Evolutionary conservation across 139 green algal species (phyloP), one percentile per base, ranked within the genome.

Genomic region (Yamagishiella unicocca): DNA sequence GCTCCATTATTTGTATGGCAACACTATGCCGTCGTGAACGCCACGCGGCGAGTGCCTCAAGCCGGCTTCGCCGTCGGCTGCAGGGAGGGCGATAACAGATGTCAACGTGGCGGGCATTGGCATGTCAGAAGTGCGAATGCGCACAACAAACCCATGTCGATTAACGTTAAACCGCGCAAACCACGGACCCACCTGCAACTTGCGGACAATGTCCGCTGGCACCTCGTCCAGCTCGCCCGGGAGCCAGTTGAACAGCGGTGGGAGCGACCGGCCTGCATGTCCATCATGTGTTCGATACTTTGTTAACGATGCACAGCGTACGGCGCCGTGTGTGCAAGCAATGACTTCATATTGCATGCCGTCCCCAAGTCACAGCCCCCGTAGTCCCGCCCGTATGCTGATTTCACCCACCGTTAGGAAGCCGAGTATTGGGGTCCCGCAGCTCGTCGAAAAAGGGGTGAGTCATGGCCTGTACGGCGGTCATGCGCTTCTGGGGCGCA

Each of bases 381-480:
- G n/a, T n/a, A n/a, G n/a, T n/a, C n/a, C n/a, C n/a, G n/a, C n/a
- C n/a, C n/a, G n/a, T n/a, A n/a, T n/a, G n/a, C n/a, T 17, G 17
- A 58, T 17, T 38, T 19, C 58, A 80, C 74, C 25, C 68, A 94
- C 96, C 96, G 79, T 98, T 98, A 12, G 96, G 96, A 78, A 99
- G 93, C 73, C 85, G 85, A n/a, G 93, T 96, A 66, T 58, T 88
- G 2, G 95, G 95, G 35, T 98, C 94, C 40, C 97, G 91, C 79
- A 99, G 90, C 92, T 99, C 97, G 75, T 99, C 97, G 83, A 99
- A 99, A 92, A 98, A 99, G 19, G 96, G 91, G 92, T 99, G 97
- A 8, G 94, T 93, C 91, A 98, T 94, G 24, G 95, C 95, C 67
- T 96, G 83, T 7, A 97, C 53, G 7, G 95, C 94, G 0, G 85